Base-by-base conservation (phyloP, 1,139 yeast genomes). In the Magnusiomyces paraingens region DNA sequence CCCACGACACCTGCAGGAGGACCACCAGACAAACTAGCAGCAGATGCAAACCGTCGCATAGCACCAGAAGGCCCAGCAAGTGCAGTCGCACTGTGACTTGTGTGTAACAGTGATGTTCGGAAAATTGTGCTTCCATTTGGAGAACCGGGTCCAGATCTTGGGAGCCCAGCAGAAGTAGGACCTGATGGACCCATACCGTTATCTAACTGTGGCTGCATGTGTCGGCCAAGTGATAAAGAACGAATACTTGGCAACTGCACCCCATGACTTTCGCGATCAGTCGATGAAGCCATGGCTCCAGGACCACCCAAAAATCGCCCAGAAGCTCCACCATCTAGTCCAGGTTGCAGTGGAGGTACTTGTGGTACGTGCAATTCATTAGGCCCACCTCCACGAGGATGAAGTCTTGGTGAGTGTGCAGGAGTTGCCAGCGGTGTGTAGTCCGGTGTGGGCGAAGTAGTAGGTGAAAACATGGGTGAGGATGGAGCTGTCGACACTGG, bases 401-500 rank as follows among this genome's bases (percentile, higher is more conserved):
- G 71, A 46, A 78, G 62, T 49, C 76, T 71, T 6, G 84, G 83
- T 10, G 83, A 77, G 50, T 77, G 81, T 1, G 81, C 79, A 10
- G 86, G 85, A 1, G 86, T 80, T 55, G 75, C 81, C 55, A 80
- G 65, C 15, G 83, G 84, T 0, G 83, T 79, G 47, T 73, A 76
- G 53, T 77, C 82, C 4, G 82, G 82, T 0, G 82, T 76, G 43
- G 75, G 77, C 43, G 77, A 73, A 32, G 65, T 59, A 38, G 72
- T 61, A 8, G 74, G 70, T 1, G 73, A 62, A 51, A 70, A 66
- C 2, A 70, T 64, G n/a, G 78, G 76, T 12, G 78, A 72, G 5
- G 80, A 73, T 2, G 89, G 88, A 0, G 87, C 84, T 44, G 84
- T 80, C 17, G 85, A 81, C 36, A 82, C 78, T 50, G 89, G 91